Percentiles rank a stretch among this genome's conserved stretches.
Evolutionary conservation across 371 early-diverging fungal genomes (phyloP).

Genomic region (Coemansia sp.): DNA sequence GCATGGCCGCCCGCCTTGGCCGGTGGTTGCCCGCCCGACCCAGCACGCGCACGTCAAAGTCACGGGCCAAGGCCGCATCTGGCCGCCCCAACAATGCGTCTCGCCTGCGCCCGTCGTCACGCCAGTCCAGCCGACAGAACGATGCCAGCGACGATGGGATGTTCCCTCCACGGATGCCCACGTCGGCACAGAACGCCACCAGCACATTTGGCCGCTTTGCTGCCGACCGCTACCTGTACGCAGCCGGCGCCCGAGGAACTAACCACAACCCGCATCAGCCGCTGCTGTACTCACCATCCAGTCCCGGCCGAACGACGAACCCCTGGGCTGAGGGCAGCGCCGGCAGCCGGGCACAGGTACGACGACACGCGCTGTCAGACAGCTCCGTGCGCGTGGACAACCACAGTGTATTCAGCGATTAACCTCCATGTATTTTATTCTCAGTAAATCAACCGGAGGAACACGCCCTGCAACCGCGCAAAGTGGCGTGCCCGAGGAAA

Average conservation of each 20-base stretch:
- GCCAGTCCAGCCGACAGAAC: constrained; percentile 39
- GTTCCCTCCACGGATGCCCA: constrained; percentile 6
- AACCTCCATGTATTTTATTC: background rate
- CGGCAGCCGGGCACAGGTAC: constrained; percentile 10
- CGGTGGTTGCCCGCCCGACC: constrained; percentile 27
- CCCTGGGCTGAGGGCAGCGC: constrained; percentile 32
- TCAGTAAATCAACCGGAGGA: no score
- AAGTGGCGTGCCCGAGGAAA: no score
- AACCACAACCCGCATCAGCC: constrained; percentile 8
- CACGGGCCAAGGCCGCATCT: constrained; percentile 11
- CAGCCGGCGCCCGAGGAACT: background rate
- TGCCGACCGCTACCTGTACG: constrained; percentile 18
- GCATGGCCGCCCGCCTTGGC: constrained; percentile 40
- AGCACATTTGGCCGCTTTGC: constrained; percentile 3
- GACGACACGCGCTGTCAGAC: constrained; percentile 43
- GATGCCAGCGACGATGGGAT: constrained; percentile 35
- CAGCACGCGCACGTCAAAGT: constrained; percentile 1
- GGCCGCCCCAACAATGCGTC: constrained; percentile 29
- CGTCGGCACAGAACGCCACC: background rate
- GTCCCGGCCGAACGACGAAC: constrained; percentile 32
- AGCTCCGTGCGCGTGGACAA: constrained; percentile 11
- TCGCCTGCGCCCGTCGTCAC: constrained; percentile 44
- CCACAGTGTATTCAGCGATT: background rate
- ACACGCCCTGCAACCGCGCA: no score
- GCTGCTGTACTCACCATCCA: constrained; percentile 38